Base-by-base conservation (phyloP, 306 rosid genomes). In the Canavalia gladiata region DNA sequence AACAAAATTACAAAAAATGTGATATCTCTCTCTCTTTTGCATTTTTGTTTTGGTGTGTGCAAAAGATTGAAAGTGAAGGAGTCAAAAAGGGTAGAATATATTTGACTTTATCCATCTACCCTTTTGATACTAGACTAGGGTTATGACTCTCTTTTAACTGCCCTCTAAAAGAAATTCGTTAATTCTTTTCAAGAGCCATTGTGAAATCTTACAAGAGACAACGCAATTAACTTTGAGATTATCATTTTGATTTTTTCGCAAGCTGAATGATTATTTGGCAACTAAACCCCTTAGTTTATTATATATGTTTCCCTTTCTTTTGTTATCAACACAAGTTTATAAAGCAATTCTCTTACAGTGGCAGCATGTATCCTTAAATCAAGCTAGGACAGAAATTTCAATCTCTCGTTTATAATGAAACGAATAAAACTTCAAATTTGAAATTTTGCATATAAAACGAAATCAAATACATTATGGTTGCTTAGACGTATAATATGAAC, bases 91-190 rank as follows among this genome's bases (percentile, higher is more conserved):
- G 57, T 60, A 77, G 8, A 68, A 46, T 29, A 35, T 77, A 18
- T 18, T 18, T 18, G 35, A 43, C 88, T 82, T 84, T 87, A 66
- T 69, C 39, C 49, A 49, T 45, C 13, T 69, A 66, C 67, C 75
- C 84, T 81, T 86, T 90, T 84, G 76, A 75, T 82, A 66, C 33
- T 1, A 50, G 31, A 58, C 10, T 8, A 28, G 46, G 56, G 11
- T 42, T 45, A 79, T 79, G 78, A 76, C 55, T 64, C 73, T 67
- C 91, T 79, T 18, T 74, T 74, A 91, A 91, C 92, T 67, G 86
- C 82, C 91, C 84, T 88, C 73, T 34, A 88, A 91, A 87, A 91
- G 87, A 84, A 90, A 83, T 85, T 90, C 82, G 91, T 82, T 91
- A 91, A 33, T 77, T 87, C 85, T 80, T 91, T 91, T 82, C 75